Evolutionary conservation across 129 eudicot species (phyloP), one percentile per base, ranked within the genome.

Genomic region (Saussurea involucrata): DNA sequence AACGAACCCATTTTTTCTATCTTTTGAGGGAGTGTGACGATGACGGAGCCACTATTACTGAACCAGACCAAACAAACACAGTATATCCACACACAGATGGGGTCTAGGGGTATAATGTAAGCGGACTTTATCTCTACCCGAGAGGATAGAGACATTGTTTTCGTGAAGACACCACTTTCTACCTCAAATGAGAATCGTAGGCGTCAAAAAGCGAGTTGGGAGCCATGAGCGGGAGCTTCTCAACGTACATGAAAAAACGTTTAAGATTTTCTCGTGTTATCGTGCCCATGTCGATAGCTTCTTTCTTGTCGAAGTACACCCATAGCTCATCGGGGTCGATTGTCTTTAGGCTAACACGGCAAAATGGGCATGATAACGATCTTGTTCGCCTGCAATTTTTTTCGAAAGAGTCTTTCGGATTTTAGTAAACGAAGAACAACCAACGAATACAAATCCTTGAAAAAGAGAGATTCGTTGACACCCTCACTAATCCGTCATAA

Each of bases 351-450:
- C 88, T 87, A 49, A 85, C 90, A 24, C 96, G 96, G 72, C 96
- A 90, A 57, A 90, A 90, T 3, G 96, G 96, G 58, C 96, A 87
- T 1, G 92, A 90, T 37, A 81, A 79, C 15, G 96, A 90, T 69
- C 85, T 83, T 32, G 79, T 46, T 46, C 86, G 85, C 96, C 96
- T 90, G 89, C 76, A 75, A 29, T 31, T 58, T 57, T 20, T 58
- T 64, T 8, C 24, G 2, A 2, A 37, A 57, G 11, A 33, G 24
- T 11, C 40, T 60, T 60, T 11, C 0, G 1, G 28, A 25, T 57
- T 21, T 77, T 58, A 32, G 74, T 68, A 68, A 42, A 53, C 61
- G 9, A 17, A 53, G 4, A 68, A 34, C 22, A n/a, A n/a, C n/a
- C n/a, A n/a, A n/a, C n/a, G n/a, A n/a, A n/a, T n/a, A n/a, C n/a